Conservation (phyloP, 2,329 filamentous ascomycete species). For the Alternaria viburni region DNA sequence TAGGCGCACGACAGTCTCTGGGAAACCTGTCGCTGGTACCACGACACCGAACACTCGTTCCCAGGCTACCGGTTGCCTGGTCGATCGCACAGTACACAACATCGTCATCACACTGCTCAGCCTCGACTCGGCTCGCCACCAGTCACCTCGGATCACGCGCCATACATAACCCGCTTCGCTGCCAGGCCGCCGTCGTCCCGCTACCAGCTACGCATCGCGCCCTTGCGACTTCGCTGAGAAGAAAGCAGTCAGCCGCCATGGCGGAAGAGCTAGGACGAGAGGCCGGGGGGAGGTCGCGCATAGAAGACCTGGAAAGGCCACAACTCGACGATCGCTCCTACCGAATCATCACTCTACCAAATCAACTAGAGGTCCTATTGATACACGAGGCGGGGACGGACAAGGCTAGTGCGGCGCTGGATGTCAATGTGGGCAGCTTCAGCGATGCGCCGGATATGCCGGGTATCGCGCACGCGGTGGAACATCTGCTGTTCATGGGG, state of each 20-base stretch:
- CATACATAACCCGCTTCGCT: slow-evolving; percentile 23
- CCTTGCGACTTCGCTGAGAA: slow-evolving; percentile 11
- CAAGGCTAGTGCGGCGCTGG: slow-evolving; percentile 93
- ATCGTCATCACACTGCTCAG: slow-evolving; percentile 20
- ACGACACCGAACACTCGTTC: slow-evolving; percentile 17
- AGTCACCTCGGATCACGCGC: slow-evolving; percentile 22
- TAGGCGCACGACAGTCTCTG: slow-evolving; percentile 28
- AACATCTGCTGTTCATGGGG: slow-evolving; percentile 98
- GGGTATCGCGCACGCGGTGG: slow-evolving; percentile 93
- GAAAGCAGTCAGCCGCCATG: slow-evolving; percentile 29
- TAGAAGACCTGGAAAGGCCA: slow-evolving; percentile 79
- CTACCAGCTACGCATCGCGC: slow-evolving; percentile 14
- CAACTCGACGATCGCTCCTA: slow-evolving; percentile 86
- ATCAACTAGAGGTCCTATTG: slow-evolving; percentile 87
- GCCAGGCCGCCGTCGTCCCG: slow-evolving; percentile 17
- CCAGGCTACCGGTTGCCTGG: slow-evolving; percentile 12
- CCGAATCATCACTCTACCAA: slow-evolving; percentile 81
- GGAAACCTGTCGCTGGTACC: slow-evolving; percentile 28
- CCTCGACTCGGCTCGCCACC: slow-evolving; percentile 24
- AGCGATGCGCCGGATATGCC: slow-evolving; percentile 90
- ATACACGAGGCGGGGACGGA: slow-evolving; percentile 95
- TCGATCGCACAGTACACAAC: slow-evolving; percentile 20
- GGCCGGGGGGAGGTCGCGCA: slow-evolving; percentile 37
- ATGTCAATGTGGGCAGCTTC: slow-evolving; percentile 96
- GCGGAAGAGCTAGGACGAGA: slow-evolving; percentile 34